Percentiles rank a stretch among this genome's conserved stretches.
Evolutionary conservation across 2,329 filamentous ascomycete genomes (phyloP).

Genomic region (Ophiostoma novo-ulmi): DNA sequence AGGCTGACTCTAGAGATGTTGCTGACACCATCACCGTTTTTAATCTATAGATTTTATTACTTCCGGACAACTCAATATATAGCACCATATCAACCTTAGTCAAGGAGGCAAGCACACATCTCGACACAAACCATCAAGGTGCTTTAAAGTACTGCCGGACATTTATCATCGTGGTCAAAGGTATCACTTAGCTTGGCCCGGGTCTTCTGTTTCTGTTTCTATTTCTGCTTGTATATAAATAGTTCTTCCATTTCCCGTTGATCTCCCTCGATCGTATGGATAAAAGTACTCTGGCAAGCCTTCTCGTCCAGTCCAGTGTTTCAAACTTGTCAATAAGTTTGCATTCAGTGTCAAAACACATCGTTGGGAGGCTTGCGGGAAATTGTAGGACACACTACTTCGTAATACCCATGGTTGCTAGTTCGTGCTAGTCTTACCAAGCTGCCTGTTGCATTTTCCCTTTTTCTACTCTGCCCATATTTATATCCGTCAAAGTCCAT

Average conservation of each 20-base stretch:
- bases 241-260: neutral
- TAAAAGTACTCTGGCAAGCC: neutral
- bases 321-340: neutral
- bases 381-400: neutral
- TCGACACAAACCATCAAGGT: neutral
- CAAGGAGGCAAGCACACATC: too few species aligned
- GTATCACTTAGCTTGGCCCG: too few species aligned
- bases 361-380: neutral
- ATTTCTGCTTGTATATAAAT: neutral
- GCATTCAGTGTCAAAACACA: neutral
- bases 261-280: neutral
- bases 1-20: neutral
- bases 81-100: neutral
- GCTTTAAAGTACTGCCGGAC: neutral
- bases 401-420: constrained; percentile 7
- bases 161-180: neutral
- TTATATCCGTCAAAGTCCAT: too few species aligned
- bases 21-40: neutral
- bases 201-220: neutral
- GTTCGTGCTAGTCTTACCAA: constrained; percentile 12
- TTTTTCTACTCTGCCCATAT: neutral
- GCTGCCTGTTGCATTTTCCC: neutral
- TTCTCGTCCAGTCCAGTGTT: neutral
- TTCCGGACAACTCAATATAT: neutral
- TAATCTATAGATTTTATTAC: too few species aligned